phyloP scores from a whole-genome alignment of 2,329 filamentous ascomycete species.

The Coniochaeta sp. region DNA sequence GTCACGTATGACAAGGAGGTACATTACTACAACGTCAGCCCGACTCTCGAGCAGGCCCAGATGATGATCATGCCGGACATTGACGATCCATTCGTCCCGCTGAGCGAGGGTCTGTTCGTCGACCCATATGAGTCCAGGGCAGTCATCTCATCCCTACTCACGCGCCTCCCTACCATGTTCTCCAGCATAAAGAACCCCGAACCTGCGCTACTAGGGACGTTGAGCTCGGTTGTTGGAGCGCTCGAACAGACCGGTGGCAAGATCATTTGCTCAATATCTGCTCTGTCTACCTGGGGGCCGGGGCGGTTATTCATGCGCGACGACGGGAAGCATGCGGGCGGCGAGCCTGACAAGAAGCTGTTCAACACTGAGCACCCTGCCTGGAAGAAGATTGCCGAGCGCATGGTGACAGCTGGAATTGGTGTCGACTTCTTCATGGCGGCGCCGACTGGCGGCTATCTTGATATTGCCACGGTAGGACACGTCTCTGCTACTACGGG shows the following conservation, averaged over 20 bases:
- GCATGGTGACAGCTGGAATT: constrained; percentile 80
- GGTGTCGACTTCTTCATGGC: constrained; percentile 94
- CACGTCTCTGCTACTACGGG: constrained; percentile 85
- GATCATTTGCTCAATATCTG: constrained; percentile 77
- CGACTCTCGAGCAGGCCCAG: constrained; percentile 77
- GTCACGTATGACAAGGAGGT: constrained; percentile 95
- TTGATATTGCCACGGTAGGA: constrained; percentile 87
- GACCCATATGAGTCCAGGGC: constrained; percentile 85
- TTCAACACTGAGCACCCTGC: constrained; percentile 83
- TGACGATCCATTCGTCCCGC: constrained; percentile 89
- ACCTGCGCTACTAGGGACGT: constrained; percentile 74
- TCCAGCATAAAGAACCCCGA: constrained; percentile 84
- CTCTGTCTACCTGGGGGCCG: constrained; percentile 88
- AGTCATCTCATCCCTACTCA: constrained; percentile 82
- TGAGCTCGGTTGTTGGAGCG: constrained; percentile 79
- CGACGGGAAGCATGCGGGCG: constrained; percentile 76
- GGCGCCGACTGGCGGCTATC: constrained; percentile 80
- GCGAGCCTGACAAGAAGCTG: constrained; percentile 86
- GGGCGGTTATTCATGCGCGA: constrained; percentile 80
- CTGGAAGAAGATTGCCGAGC: constrained; percentile 80
- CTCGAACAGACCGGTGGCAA: constrained; percentile 86
- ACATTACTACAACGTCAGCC: constrained; percentile 92
- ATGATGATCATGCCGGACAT: constrained; percentile 99
- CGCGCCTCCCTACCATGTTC: constrained; percentile 78
- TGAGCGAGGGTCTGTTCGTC: constrained; percentile 88